Evolutionary conservation across 306 rosid species (phyloP), one percentile per base, ranked within the genome.

Genomic region (Glycine soja): DNA sequence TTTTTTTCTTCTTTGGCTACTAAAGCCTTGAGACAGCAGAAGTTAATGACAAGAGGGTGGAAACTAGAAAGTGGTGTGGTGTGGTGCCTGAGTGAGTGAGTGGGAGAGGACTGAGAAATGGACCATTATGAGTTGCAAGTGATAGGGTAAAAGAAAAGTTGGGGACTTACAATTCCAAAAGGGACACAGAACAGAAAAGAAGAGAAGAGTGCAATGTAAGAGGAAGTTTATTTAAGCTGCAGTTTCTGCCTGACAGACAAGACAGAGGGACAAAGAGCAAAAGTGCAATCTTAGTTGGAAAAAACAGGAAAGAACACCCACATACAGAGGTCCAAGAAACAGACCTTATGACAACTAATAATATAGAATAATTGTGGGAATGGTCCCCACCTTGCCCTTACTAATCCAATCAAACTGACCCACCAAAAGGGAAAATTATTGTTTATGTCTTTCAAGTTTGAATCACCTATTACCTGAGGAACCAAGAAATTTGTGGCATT

Each of bases 381-480:
- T 77, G 89, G 93, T 71, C 89, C 92, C 92, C 83, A 54, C 36
- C 77, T 68, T 76, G 71, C 81, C 59, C 83, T 32, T 70, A 74
- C 19, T 78, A 81, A 73, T 77, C 65, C 86, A 83, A 95, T 94
- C 95, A 91, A 87, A 94, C 90, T 90, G 95, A 78, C 90, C 93
- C 89, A 87, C 88, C 92, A 30, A 71, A 56, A 16, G 78, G 79
- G 30, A 14, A 73, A 75, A 72, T 46, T 80, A 72, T 86, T 83
- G 90, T 83, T 66, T 14, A 42, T 89, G 85, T 86, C 83, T 76
- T 91, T 87, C 74, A 84, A 77, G 80, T 91, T 91, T 90, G 92
- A 91, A 93, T 86, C 71, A 88, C 82, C 87, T 47, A 59, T 80
- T 59, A 83, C 62, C 16, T 24, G 61, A 45, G 36, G 6, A 15